phyloP scores from a whole-genome alignment of 179 eudicot genomes.

The Silene vulgaris region DNA sequence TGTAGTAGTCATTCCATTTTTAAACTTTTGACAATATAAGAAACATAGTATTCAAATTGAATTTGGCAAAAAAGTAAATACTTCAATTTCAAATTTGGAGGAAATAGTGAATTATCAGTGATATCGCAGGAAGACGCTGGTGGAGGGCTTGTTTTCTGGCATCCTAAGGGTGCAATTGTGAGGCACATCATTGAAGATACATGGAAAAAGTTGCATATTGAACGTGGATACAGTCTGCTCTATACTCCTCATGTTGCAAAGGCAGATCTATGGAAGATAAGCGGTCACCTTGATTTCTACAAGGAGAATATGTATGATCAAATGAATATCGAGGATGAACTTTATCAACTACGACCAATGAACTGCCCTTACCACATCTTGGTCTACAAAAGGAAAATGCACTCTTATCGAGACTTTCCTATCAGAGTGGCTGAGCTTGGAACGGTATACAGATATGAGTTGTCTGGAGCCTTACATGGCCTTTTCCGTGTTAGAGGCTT shows the following conservation, averaged over 20 bases:
- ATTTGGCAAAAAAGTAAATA: neutral
- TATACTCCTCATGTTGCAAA: conserved; percentile 97
- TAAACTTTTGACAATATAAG: too few relatives aligned
- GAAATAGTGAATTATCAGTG: neutral
- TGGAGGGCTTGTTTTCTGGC: conserved; percentile 98
- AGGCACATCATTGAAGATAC: conserved; percentile 90
- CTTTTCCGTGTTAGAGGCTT: conserved; percentile 98
- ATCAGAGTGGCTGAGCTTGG: conserved; percentile 95
- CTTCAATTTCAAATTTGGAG: neutral
- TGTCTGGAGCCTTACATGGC: conserved; percentile 94
- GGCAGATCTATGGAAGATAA: conserved; percentile 94
- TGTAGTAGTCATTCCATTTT: too few relatives aligned
- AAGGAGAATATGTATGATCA: conserved; percentile 94
- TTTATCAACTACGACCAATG: conserved; percentile 98
- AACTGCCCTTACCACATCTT: conserved; percentile 97
- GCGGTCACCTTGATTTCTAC: conserved; percentile 98
- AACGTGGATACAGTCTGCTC: conserved; percentile 72
- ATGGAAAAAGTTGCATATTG: conserved; percentile 88
- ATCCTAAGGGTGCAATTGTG: conserved; percentile 89
- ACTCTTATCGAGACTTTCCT: conserved; percentile 91
- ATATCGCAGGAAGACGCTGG: conserved; percentile 91
- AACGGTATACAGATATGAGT: conserved; percentile 91
- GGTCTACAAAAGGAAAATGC: conserved; percentile 73
- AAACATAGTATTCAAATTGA: neutral
- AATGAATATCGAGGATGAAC: conserved; percentile 92